A percentile compares a stretch with the other conserved stretches of the same genome.
These are phyloP conservation scores for Pseudomassariella vexata DNA, from an alignment of 2,329 filamentous ascomycete genomes.

Conservation along the genomic window DNA sequence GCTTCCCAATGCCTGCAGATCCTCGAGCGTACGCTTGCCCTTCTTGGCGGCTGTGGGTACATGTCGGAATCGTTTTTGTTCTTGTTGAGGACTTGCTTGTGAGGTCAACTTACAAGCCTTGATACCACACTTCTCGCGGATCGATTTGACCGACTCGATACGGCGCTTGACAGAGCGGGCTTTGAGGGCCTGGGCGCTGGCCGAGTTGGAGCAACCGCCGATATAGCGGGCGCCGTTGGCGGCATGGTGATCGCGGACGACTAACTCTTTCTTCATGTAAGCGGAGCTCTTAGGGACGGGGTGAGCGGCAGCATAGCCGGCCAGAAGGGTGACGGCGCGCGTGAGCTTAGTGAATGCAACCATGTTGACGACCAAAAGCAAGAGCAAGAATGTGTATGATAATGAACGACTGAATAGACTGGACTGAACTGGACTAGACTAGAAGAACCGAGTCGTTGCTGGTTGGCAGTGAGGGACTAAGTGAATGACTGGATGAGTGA, in stretches of 20 bases:
- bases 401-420: too few relatives aligned
- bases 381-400: too few relatives aligned
- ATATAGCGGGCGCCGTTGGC: slow-evolving; percentile 29
- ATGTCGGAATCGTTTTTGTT: not conserved
- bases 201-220: slow-evolving; percentile 30
- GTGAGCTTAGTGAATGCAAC: slow-evolving; percentile 13
- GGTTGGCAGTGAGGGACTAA: too few relatives aligned
- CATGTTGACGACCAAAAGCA: too few relatives aligned
- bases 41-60: slow-evolving; percentile 19
- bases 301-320: slow-evolving; percentile 21
- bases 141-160: slow-evolving; percentile 28
- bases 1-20: slow-evolving; percentile 26
- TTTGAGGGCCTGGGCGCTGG: slow-evolving; percentile 31
- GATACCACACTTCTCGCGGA: slow-evolving; percentile 31
- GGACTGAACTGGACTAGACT: too few relatives aligned
- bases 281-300: slow-evolving; percentile 22
- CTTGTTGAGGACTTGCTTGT: not conserved
- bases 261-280: slow-evolving; percentile 26
- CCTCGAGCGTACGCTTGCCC: slow-evolving; percentile 25
- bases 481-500: too few relatives aligned
- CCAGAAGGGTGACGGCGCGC: slow-evolving; percentile 15
- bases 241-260: slow-evolving; percentile 25
- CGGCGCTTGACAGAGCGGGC: slow-evolving; percentile 34
- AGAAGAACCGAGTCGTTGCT: too few relatives aligned
- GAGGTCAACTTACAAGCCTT: slow-evolving; percentile 15